Evolutionary conservation across 2,329 filamentous ascomycete species (phyloP), one percentile per base, ranked within the genome.

Genomic region (Fusarium cyanostomum): DNA sequence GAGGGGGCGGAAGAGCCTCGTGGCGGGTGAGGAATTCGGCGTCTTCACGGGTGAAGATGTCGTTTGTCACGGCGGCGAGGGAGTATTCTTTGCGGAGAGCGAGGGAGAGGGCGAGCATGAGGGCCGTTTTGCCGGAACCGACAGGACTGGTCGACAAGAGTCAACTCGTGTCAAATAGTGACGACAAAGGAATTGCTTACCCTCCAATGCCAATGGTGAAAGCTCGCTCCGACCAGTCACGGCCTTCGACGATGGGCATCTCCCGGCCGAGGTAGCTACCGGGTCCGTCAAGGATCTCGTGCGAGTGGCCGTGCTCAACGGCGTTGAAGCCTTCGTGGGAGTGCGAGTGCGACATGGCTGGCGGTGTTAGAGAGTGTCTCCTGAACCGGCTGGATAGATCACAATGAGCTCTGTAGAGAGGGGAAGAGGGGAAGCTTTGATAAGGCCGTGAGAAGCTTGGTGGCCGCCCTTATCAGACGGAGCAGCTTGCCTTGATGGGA

Each of bases 201-300:
- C 95, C 95, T 80, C 95, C 95, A 79, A 98, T 98, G n/a, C 95
- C 95, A 72, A 99, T 85, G 5, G 95, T 98, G 73, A 97, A 99
- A 12, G 94, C 94, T 56, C 95, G 85, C 66, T 96, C 92, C 26
- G 84, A 84, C 92, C 94, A 99, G 74, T 94, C 85, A 52, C 94
- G 86, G 10, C 93, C 93, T 68, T 97, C 91, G 64, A 93, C 86
- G 54, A 98, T 91, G 62, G 94, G 95, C 92, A 96, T 94, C 80
- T 98, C 95, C 13, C 95, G 89, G 46, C 90, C 89, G 28, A 95
- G 78, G 75, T 91, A 98, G 73, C 92, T 96, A 39, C 95, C 95
- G 0, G 95, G 95, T 0, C 94, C 94, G 73, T 95, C 90, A 68
- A 97, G 90, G 72, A 98, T 93, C 82, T 98, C 95, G 77, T 98